Conservation (phyloP, 2,329 filamentous ascomycete genomes). For the Colletotrichum higginsianum region DNA sequence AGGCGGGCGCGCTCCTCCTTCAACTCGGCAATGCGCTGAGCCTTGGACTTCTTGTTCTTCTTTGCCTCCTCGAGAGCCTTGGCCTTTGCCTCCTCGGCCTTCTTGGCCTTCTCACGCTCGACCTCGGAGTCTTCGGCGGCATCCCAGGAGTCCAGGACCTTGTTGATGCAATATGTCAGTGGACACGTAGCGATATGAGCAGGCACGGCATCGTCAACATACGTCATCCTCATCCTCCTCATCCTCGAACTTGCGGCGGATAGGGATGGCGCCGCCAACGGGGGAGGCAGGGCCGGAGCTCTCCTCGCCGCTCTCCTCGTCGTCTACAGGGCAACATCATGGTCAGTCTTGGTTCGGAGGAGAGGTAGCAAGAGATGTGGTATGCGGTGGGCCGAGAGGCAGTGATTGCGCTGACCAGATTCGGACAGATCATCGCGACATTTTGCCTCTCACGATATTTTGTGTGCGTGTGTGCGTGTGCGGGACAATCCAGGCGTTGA, state of each 20-base stretch:
- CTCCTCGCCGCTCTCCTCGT: conserved; percentile 56
- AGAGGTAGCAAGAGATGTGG: neutral
- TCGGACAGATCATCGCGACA: conserved; percentile 33
- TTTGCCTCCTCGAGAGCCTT: conserved; percentile 91
- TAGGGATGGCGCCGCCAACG: conserved; percentile 48
- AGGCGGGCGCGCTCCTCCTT: conserved; percentile 72
- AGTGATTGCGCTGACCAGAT: conserved; percentile 1
- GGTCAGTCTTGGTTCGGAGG: conserved; percentile 8
- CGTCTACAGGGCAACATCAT: conserved; percentile 50
- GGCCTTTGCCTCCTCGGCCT: conserved; percentile 87
- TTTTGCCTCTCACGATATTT: conserved; percentile 39
- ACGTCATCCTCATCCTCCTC: conserved; percentile 91
- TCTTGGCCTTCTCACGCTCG: conserved; percentile 94
- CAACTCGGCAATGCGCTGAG: conserved; percentile 87
- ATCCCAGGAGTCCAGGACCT: conserved; percentile 98
- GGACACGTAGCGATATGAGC: conserved; percentile 7
- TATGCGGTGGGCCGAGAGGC: neutral
- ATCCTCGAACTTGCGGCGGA: conserved; percentile 83
- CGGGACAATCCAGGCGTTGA: conserved; percentile 35
- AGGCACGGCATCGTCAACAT: conserved; percentile 51
- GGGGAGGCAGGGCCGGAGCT: conserved; percentile 55
- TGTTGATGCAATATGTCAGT: conserved; percentile 30
- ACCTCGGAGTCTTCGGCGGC: conserved; percentile 96
- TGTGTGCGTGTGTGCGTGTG: conserved; percentile 41
- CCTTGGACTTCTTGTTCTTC: conserved; percentile 91